phyloP scores from a whole-genome alignment of 2,329 filamentous ascomycete species.

The Fusarium kyushuense region DNA sequence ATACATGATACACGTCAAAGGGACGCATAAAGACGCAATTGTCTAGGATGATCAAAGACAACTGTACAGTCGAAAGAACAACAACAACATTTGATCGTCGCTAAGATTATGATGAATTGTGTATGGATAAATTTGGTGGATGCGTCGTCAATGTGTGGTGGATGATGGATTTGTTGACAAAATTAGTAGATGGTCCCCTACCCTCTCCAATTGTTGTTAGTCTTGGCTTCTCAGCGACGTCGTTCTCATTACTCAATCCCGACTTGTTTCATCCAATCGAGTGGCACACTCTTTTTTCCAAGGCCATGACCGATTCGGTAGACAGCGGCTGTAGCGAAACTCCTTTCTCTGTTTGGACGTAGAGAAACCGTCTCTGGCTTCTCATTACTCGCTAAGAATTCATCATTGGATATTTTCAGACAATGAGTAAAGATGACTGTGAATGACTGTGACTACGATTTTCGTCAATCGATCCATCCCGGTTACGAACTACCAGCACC shows the following conservation, averaged over 20 bases:
- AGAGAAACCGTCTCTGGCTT: conserved; percentile 28
- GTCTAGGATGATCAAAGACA: conserved; percentile 3
- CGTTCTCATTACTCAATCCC: conserved; percentile 56
- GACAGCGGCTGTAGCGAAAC: conserved; percentile 31
- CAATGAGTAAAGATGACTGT: conserved; percentile 7
- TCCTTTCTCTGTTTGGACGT: conserved; percentile 36
- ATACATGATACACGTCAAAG: conserved; percentile 30
- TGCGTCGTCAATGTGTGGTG: conserved; percentile 7
- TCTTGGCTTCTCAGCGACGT: conserved; percentile 45
- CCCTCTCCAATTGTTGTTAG: conserved; percentile 18
- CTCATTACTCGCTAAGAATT: conserved; percentile 34
- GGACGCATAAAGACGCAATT: conserved; percentile 26
- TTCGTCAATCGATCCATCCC: conserved; percentile 2
- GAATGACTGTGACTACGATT: conserved; percentile 8
- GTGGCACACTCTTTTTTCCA: conserved; percentile 34
- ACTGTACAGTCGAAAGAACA: background rate
- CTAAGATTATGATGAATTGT: conserved; percentile 25
- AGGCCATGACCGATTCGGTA: conserved; percentile 38
- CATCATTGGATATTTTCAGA: conserved; percentile 29
- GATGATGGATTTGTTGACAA: conserved; percentile 18
- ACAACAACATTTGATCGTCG: conserved; percentile 25
- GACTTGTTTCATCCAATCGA: conserved; percentile 50
- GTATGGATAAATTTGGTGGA: conserved; percentile 30
- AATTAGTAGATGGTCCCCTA: conserved; percentile 25
- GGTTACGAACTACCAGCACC: conserved; percentile 9